A percentile compares a stretch with the other conserved stretches of the same genome.
Evolutionary conservation across 305 asterid species (phyloP).

Genomic region (Rubia peregrina): DNA sequence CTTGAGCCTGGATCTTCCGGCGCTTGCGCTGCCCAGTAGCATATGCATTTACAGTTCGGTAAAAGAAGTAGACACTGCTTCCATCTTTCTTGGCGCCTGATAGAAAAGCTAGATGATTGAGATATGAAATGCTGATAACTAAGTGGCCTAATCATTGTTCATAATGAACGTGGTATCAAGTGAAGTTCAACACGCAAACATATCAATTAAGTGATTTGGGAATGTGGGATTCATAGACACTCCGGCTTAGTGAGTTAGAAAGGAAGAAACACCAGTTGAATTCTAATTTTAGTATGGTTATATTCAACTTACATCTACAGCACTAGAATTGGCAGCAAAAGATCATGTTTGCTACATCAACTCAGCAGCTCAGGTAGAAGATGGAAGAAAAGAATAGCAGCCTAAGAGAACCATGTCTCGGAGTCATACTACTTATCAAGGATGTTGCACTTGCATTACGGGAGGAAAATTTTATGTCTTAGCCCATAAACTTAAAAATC

Average conservation of each 20-base stretch:
- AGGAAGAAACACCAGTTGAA: neutral
- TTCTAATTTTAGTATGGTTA: neutral
- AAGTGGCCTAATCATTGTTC: neutral
- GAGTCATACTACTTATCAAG: too few relatives aligned
- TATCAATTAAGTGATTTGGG: neutral
- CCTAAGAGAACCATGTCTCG: neutral
- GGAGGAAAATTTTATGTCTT: neutral
- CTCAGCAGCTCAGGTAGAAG: neutral
- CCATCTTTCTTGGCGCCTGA: conserved; percentile 89
- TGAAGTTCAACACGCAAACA: neutral
- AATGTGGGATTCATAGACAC: neutral
- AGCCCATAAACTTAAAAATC: neutral
- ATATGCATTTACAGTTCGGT: conserved; percentile 54
- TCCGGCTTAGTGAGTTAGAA: neutral
- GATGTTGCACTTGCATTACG: neutral
- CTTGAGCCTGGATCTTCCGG: conserved; percentile 43
- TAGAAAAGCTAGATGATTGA: conserved; percentile 1
- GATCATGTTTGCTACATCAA: neutral
- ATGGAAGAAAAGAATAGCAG: neutral
- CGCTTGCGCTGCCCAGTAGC: conserved; percentile 79
- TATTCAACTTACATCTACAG: neutral
- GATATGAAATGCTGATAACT: neutral
- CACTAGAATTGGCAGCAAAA: neutral
- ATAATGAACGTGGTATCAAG: neutral
- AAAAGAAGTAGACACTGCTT: conserved; percentile 68